phyloP scores from a whole-genome alignment of 1,284 basidiomycete species.

The Trichosporon sp. region DNA sequence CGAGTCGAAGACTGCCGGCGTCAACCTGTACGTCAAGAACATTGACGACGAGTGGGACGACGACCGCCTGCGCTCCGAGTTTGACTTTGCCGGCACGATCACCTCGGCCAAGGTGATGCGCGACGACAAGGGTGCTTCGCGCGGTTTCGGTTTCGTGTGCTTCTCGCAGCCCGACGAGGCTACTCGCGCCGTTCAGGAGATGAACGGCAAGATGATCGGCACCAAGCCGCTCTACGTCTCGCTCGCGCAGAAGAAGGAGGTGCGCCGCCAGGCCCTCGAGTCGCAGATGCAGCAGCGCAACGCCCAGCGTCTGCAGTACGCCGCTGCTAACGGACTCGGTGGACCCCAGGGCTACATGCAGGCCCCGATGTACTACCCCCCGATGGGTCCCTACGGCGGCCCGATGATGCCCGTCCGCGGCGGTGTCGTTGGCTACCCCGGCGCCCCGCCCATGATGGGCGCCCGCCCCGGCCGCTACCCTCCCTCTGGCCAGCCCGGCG shows the following conservation, averaged over 20 bases:
- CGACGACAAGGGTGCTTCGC: conserved; percentile 71
- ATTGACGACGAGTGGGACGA: conserved; percentile 82
- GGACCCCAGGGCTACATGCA: conserved; percentile 66
- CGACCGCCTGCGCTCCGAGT: conserved; percentile 88
- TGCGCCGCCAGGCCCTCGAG: conserved; percentile 96
- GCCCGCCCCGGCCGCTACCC: conserved; percentile 71
- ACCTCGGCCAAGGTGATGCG: conserved; percentile 99
- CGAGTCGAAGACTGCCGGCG: conserved; percentile 95
- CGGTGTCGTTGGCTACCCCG: conserved; percentile 48
- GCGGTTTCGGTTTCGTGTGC: conserved; percentile 99
- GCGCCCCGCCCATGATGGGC: conserved; percentile 65
- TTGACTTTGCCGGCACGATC: conserved; percentile 94
- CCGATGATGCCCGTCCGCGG: conserved; percentile 55
- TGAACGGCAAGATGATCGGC: conserved; percentile 99
- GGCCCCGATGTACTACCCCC: conserved; percentile 76
- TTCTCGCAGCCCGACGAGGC: conserved; percentile 98
- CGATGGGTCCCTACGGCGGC: conserved; percentile 58
- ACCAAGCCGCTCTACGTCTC: conserved; percentile 98
- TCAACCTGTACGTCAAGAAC: conserved; percentile 99
- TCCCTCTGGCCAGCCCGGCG: conserved; percentile 57
- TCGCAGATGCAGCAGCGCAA: conserved; percentile 96
- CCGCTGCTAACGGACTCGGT: conserved; percentile 74
- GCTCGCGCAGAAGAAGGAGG: conserved; percentile 96
- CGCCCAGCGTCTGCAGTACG: conserved; percentile 85
- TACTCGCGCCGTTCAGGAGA: conserved; percentile 98